Conservation (phyloP, 495 filamentous ascomycete species). For the Aspergillus ostianus region DNA sequence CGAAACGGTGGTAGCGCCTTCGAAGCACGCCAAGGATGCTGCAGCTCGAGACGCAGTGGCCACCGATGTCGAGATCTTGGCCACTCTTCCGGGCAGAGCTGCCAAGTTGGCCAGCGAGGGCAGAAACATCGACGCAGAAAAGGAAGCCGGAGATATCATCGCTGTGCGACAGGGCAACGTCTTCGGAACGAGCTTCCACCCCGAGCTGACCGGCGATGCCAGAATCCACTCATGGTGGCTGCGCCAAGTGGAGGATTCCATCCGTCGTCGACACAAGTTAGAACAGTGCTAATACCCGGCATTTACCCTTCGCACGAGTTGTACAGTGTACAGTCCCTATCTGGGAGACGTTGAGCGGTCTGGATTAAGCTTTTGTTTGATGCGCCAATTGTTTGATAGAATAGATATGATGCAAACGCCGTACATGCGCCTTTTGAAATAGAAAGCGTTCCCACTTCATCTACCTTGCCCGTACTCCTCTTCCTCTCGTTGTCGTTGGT, state of each 20-base stretch:
- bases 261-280: slow-evolving; percentile 29
- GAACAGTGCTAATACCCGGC: slow-evolving; percentile 17
- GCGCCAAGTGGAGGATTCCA: slow-evolving; percentile 57
- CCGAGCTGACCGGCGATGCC: slow-evolving; percentile 84
- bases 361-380: slow-evolving; percentile 20
- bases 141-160: slow-evolving; percentile 75
- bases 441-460: slow-evolving; percentile 26
- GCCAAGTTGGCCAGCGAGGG: slow-evolving; percentile 39
- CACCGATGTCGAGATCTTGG: slow-evolving; percentile 49
- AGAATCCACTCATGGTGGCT: slow-evolving; percentile 97
- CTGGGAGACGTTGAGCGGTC: slow-evolving; percentile 9
- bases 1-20: slow-evolving; percentile 68
- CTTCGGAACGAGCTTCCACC: slow-evolving; percentile 95
- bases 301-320: slow-evolving; percentile 4
- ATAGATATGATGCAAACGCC: slow-evolving; percentile 35
- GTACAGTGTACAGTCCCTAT: slow-evolving; percentile 2
- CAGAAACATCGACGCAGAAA: slow-evolving; percentile 35
- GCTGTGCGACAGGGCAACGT: slow-evolving; percentile 92
- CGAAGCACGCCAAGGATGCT: slow-evolving; percentile 45
- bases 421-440: slow-evolving; percentile 26
- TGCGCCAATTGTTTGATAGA: slow-evolving; percentile 20
- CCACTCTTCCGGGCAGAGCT: slow-evolving; percentile 48
- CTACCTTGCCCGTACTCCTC: slow-evolving; percentile 52
- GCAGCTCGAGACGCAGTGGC: slow-evolving; percentile 41
- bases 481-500: slow-evolving; percentile 59